Base-by-base conservation (phyloP, 257 asterid species). In the Nicotiana otophora region DNA sequence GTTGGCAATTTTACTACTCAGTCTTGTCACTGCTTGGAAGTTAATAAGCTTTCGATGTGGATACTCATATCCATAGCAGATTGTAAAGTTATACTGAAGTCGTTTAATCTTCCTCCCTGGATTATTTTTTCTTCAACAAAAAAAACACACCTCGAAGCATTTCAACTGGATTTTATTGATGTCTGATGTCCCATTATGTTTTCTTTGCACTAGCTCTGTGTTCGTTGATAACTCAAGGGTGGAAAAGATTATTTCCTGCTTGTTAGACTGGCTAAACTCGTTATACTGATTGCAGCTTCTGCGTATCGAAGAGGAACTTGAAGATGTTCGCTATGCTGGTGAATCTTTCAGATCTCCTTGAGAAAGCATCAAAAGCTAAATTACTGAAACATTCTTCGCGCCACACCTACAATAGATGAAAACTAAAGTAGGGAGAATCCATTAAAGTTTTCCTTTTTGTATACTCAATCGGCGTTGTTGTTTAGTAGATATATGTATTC, bases 291-390 rank as follows among this genome's bases (percentile, higher is more conserved):
- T 86, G 86, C 90, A 96, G 98, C 98, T 96, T 86, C 92, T 94
- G 14, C 99, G 98, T 81, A 94, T 96, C 64, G 99, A 96, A 84
- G 98, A 94, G 89, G 99, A 96, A 84, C 96, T 96, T 33, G 98
- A 98, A 64, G 85, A 86, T 78, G 99, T 96, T 83, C 92, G 98
- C 65, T 94, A 94, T 88, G 99, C 99, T 83, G 99, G 99, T 77
- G 97, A 89, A 90, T 93, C 93, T 86, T 96, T 94, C 93, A 94
- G 97, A 88, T 88, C 91, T 39, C 97, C 97, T 10, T 93, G 88
- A 88, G 82, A 78, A 67, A 77, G 58, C n/a, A 61, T 75, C 80
- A 51, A 51, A 51, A 51, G 19, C 5, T 48, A 75, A 3, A 3
- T 26, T 15, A 26, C 28, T 17, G 14, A 51, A 39, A 39, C 48